Percentiles rank a stretch among this genome's conserved stretches.
Conservation (phyloP, 495 filamentous ascomycete genomes). For the Podospora appendiculata region DNA sequence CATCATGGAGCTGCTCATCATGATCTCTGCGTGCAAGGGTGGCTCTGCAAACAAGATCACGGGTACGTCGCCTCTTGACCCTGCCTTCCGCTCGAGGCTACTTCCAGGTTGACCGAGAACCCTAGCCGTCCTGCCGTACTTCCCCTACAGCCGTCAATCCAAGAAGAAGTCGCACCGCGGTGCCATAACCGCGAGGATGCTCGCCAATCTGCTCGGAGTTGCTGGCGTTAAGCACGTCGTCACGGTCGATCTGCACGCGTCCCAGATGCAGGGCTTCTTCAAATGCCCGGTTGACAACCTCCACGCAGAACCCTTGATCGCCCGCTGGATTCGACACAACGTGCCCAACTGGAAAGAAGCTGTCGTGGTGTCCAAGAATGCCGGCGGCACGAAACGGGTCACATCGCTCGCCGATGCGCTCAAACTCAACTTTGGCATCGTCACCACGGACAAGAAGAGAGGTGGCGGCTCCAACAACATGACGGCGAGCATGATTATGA, state of each 20-base stretch:
- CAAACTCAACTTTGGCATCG: slow-evolving; percentile 94
- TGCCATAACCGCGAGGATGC: slow-evolving; percentile 92
- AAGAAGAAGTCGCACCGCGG: slow-evolving; percentile 98
- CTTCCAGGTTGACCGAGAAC: slow-evolving; percentile 10
- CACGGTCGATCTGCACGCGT: slow-evolving; percentile 92
- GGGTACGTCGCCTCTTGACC: slow-evolving; percentile 47
- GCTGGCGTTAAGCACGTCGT: slow-evolving; percentile 96
- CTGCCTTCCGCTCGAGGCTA: background rate
- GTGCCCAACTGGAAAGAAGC: slow-evolving; percentile 81
- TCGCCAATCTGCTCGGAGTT: slow-evolving; percentile 87
- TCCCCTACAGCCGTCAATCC: slow-evolving; percentile 96
- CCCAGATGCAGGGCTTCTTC: slow-evolving; percentile 99
- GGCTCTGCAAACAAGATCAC: slow-evolving; percentile 97
- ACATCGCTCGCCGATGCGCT: slow-evolving; percentile 94
- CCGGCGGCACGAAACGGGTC: slow-evolving; percentile 91
- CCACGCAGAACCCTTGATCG: slow-evolving; percentile 91
- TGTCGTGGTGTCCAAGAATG: slow-evolving; percentile 96
- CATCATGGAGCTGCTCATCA: slow-evolving; percentile 96
- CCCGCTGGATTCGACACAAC: slow-evolving; percentile 88
- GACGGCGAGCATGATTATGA: slow-evolving; percentile 61
- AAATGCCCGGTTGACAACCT: slow-evolving; percentile 96
- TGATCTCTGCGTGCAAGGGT: slow-evolving; percentile 97
- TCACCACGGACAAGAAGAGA: slow-evolving; percentile 85
- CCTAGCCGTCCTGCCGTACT: slow-evolving; percentile 93
- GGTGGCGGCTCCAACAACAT: slow-evolving; percentile 48